Evolutionary conservation across 2,329 filamentous ascomycete species (phyloP), one percentile per base, ranked within the genome.

Genomic region (Colletotrichum tofieldiae): DNA sequence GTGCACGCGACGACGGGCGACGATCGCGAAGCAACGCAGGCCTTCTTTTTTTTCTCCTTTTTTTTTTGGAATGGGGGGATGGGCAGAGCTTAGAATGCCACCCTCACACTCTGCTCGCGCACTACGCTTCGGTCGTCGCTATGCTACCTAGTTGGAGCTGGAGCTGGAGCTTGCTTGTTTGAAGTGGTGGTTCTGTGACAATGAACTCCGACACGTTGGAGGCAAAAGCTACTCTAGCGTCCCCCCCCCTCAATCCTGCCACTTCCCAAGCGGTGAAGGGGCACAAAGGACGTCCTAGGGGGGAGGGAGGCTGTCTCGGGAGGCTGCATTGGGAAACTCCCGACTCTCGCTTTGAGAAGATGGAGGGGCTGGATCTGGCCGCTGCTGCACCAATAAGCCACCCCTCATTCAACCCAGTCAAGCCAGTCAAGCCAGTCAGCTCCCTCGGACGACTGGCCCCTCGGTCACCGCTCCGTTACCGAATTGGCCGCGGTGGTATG

Each of bases 241-340:
- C 29, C 51, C 41, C 49, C 37, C 43, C 55, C 45, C 35, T 20
- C 49, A 32, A 20, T 18, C 9, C 35, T 52, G 49, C 35, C 60
- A 29, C 41, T 49, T n/a, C 26, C 49, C 35, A 26, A 32, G 60
- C 26, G 29, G 39, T 55, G 52, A 55, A 35, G 51, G 29, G 51
- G 29, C 51, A 54, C 20, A 23, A 35, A 37, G 20, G 29, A n/a
- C 32, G 11, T 20, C 29, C 20, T 3, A 55, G 9, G 12, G 20
- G 51, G 32, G 11, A 12, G 20, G 6, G 29, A 56, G 11, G 18
- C 54, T 29, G 47, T 71, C 63, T 71, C 67, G 67, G 63, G 63
- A 71, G 63, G 47, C 67, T 32, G 67, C 32, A 59, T 71, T 61
- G 23, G 67, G 67, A 61, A 39, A 67, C 9, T 51, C 39, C 54